phyloP scores from a whole-genome alignment of 129 eudicot genomes.

The Tagetes patula region DNA sequence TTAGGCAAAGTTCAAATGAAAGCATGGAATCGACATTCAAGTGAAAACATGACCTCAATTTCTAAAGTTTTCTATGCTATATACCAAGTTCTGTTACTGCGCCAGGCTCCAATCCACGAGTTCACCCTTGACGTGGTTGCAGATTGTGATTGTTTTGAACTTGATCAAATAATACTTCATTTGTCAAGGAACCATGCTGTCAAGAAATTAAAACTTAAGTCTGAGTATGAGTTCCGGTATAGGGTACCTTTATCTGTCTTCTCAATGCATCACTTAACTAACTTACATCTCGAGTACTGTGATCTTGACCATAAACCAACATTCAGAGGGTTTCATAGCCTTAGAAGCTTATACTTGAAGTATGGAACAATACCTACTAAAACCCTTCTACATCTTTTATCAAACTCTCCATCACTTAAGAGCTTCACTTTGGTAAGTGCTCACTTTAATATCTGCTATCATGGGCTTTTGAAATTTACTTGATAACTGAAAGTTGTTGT shows the following conservation, averaged over 20 bases:
- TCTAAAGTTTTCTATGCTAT: not conserved
- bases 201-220: not conserved
- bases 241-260: not conserved
- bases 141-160: not conserved
- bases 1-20: not conserved
- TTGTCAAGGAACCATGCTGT: not conserved
- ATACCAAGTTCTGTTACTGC: not conserved
- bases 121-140: not conserved
- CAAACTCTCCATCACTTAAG: not conserved
- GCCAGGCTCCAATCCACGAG: not conserved
- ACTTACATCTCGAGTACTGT: not conserved
- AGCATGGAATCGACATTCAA: not conserved
- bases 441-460: not conserved
- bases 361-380: not conserved
- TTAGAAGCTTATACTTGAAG: not conserved
- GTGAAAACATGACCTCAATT: too few species aligned
- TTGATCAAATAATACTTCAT: slow-evolving; percentile 1
- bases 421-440: not conserved
- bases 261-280: not conserved
- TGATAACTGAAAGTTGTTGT: not conserved
- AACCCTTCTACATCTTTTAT: not conserved
- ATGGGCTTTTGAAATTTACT: not conserved
- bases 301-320: not conserved
- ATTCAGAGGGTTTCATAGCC: not conserved
- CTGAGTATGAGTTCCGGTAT: not conserved